Base-by-base conservation (phyloP, 441 rosid species). In the Gossypium gossypioides region DNA sequence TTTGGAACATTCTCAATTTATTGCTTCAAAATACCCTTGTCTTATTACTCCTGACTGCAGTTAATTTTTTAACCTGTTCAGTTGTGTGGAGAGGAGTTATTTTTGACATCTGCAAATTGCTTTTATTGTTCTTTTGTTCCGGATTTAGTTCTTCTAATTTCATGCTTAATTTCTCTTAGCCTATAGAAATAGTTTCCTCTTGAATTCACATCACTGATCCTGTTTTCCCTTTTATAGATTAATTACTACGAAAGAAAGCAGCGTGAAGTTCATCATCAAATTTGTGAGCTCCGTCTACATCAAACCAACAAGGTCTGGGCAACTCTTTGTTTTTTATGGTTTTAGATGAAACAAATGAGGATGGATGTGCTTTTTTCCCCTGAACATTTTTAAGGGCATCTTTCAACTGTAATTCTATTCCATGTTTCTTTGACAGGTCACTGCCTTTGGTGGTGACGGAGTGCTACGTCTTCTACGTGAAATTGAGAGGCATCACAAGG, bases 381-480 rank as follows among this genome's bases (percentile, higher is more conserved):
- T 61, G 34, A 72, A 61, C 64, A 32, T 67, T 63, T 37, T 16
- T 60, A 52, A 18, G 5, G 15, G 9, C 3, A 6, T 64, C 42
- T 69, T 21, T 60, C 2, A 40, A 3, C 50, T 24, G 60, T 15
- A 70, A 32, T 19, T 24, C 48, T 25, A 6, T 18, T n/a, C 52
- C 71, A 24, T 57, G 51, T 79, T 77, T 72, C 64, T 64, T 73
- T 67, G 46, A 67, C 80, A 93, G 99, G 98, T 91, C 68, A 96
- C 97, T 13, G 98, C 98, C 65, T 96, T 96, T 86, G 99, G 99
- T 60, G 98, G 99, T 80, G 91, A 88, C 1, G 86, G 72, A 82
- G 99, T 96, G 77, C 86, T 90, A 65, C n/a, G 81, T 73, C 98
- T 96, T 69, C 86, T 96, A 58, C 90, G 80, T 66, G 78, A 77